Base-by-base conservation (phyloP, 345 rosid genomes). In the Heritiera fomes region DNA sequence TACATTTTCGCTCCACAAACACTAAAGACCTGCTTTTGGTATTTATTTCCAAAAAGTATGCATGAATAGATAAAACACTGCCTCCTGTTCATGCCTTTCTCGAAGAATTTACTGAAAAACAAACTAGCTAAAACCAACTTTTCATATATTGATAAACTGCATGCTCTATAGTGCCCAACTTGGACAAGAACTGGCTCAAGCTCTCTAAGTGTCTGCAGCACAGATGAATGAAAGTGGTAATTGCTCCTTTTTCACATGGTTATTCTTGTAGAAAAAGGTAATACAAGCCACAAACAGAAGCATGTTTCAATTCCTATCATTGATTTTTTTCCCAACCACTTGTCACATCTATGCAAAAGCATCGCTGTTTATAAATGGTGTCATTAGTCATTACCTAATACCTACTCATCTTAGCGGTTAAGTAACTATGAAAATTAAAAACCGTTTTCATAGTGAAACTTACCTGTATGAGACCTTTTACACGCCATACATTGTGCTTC, bases 391-490 rank as follows among this genome's bases (percentile, higher is more conserved):
- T 59, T 59, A 59, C 32, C 32, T 59, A 20, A 1, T 23, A 15
- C 7, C n/a, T 15, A 53, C 18, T 7, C 12, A 20, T 9, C 5
- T 59, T 59, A 59, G 30, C 30, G 20, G 63, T 59, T 9, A 23
- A 59, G 63, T 59, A 20, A 59, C 32, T n/a, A 20, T 59, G 20
- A 20, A 59, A 20, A 59, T 45, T 67, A 65, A 43, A 17, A 53
- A 50, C 23, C 55, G 40, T 50, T 56, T 30, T 30, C 56, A 20
- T 23, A 62, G 41, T 49, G 53, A 62, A 12, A 74, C 75, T 45
- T 77, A 90, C 97, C 93, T 93, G 97, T 81, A 93, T 93, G 83
- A 91, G 87, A 81, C 97, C 97, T 80, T 93, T 93, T 3, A 93
- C 95, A 6, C 97, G 89, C 97, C 97, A 93, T 6, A 93, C 97